Conservation (phyloP, 495 filamentous ascomycete genomes). For the Penicillium maclennaniae region DNA sequence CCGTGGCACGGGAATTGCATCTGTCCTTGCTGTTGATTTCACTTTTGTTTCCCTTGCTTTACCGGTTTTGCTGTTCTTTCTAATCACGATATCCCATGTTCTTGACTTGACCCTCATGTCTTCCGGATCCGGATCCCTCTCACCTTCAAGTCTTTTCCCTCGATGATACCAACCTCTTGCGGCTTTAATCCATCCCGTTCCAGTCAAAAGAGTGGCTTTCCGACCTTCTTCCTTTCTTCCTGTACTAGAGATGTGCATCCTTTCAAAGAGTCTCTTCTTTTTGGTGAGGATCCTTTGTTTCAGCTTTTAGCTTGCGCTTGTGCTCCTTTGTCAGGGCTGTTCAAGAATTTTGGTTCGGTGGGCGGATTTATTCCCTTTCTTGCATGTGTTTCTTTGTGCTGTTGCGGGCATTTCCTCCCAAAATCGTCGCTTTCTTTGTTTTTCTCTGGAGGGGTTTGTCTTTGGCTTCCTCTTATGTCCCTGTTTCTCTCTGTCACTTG, state of each 20-base stretch:
- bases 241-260: conserved; percentile 34
- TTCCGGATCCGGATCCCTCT: conserved; percentile 26
- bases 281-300: not conserved
- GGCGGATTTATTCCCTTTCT: conserved; percentile 7
- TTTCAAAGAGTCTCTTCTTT: not conserved
- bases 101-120: conserved; percentile 31
- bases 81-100: conserved; percentile 39
- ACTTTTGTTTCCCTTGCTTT: not conserved
- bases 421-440: conserved; percentile 13
- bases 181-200: conserved; percentile 33
- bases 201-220: conserved; percentile 38
- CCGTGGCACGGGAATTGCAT: conserved; percentile 24
- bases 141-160: conserved; percentile 34
- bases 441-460: conserved; percentile 9
- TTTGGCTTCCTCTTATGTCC: not conserved
- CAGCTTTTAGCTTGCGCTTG: not conserved
- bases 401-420: conserved; percentile 7
- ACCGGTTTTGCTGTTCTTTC: conserved; percentile 13
- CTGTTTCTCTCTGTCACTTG: conserved; percentile 5
- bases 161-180: conserved; percentile 43
- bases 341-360: conserved; percentile 5
- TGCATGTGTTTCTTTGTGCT: not conserved
- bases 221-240: conserved; percentile 21
- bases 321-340: conserved; percentile 1
- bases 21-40: conserved; percentile 8